phyloP scores from a whole-genome alignment of 495 filamentous ascomycete genomes.

The Penicillium goetzii region DNA sequence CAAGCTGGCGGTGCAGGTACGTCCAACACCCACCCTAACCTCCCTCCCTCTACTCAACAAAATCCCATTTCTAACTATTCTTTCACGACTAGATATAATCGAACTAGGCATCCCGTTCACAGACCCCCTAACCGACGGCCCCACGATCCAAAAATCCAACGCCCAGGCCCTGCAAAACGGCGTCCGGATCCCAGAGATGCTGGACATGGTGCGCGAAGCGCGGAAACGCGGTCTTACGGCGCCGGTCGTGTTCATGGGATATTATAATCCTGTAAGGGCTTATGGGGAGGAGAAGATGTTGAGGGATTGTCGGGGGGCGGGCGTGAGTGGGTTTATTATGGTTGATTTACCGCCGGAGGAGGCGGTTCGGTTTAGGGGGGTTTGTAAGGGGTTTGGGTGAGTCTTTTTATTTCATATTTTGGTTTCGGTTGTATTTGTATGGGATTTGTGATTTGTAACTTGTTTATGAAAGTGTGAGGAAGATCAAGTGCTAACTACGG shows the following conservation, averaged over 20 bases:
- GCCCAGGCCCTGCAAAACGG: slow-evolving; percentile 84
- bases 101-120: slow-evolving; percentile 82
- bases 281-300: slow-evolving; percentile 90
- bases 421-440: background rate
- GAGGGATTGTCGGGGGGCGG: slow-evolving; percentile 79
- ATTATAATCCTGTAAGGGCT: slow-evolving; percentile 89
- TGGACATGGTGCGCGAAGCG: slow-evolving; percentile 78
- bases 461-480: background rate
- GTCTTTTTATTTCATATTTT: background rate
- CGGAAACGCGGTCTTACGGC: slow-evolving; percentile 72
- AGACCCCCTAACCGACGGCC: slow-evolving; percentile 91
- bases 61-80: background rate
- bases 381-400: slow-evolving; percentile 51
- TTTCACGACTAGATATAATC: slow-evolving; percentile 42
- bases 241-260: slow-evolving; percentile 92
- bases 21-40: slow-evolving; percentile 14
- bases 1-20: slow-evolving; percentile 83
- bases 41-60: background rate
- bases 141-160: slow-evolving; percentile 87
- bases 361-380: slow-evolving; percentile 82
- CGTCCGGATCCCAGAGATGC: slow-evolving; percentile 71
- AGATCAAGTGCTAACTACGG: background rate
- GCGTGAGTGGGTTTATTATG: slow-evolving; percentile 94
- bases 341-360: slow-evolving; percentile 95
- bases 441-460: background rate